Evolutionary conservation across 139 green algal species (phyloP).

Genomic region (Tetradesmus obliquus): DNA sequence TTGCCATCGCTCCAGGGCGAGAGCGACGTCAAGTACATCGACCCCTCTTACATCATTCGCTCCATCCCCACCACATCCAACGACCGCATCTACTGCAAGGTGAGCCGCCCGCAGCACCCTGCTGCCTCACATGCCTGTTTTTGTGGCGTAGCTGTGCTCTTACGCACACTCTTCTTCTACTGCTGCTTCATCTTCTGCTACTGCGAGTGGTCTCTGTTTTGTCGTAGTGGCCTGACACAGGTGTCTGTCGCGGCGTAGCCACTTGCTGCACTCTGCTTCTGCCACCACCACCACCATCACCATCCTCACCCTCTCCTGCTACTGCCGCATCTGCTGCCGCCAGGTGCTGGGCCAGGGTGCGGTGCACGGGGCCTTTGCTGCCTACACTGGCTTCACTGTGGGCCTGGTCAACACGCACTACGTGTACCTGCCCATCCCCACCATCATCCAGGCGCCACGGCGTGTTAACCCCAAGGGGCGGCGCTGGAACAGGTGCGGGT

Average conservation of each 20-base stretch:
- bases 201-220: no score
- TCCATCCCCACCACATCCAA: conserved; percentile 91
- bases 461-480: conserved; percentile 66
- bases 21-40: conserved; percentile 96
- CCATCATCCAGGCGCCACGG: conserved; percentile 83
- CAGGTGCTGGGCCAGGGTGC: conserved; percentile 96
- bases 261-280: neutral
- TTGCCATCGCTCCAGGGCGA: conserved; percentile 53
- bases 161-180: neutral
- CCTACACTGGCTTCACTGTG: conserved; percentile 92
- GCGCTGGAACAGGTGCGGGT: conserved; percentile 64
- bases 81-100: conserved; percentile 95
- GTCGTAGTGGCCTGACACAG: no score
- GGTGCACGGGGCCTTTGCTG: conserved; percentile 96
- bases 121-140: neutral
- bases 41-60: conserved; percentile 97
- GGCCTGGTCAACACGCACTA: conserved; percentile 96
- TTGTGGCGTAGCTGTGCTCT: neutral
- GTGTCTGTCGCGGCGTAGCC: no score
- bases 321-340: conserved; percentile 69
- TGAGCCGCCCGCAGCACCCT: neutral
- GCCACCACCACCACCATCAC: neutral
- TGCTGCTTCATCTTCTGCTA: neutral
- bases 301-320: neutral
- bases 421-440: conserved; percentile 89